Base-by-base conservation (phyloP, 1,284 basidiomycete genomes). In the Gomphus bonarii region DNA sequence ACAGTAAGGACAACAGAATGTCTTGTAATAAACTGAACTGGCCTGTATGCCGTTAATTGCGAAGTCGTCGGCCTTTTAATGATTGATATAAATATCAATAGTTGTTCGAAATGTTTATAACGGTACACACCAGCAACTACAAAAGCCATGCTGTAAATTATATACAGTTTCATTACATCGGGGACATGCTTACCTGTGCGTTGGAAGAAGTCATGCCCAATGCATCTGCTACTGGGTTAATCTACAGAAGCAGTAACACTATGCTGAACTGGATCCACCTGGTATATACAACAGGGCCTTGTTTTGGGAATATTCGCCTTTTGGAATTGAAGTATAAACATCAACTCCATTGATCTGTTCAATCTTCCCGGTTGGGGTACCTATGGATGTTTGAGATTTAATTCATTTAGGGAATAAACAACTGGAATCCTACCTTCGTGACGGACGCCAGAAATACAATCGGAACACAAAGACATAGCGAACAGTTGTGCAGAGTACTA, bases 181-280 rank as follows among this genome's bases (percentile, higher is more conserved):
- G 38, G 14, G 7, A 18, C 42, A 18, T 16, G 61, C 70, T 43
- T 50, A 74, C 81, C 66, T 72, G 68, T 62, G 74, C 75, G 67
- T 82, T 89, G 65, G 72, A 61, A 18, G 81, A 69, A n/a, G 75
- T 71, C 31, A 81, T 65, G 8, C 87, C 88, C 62, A 86, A 87
- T 53, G 82, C 74, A 63, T 89, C 87, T 57, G 40, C 51, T 20
- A 20, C 1, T 4, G 31, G 31, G 2, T n/a, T 7, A 18, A 12
- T 3, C 8, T 36, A 35, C 22, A 22, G 1, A n/a, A 25, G 2
- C 10, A 18, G 16, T n/a, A 50, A 25, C 3, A 50, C 14, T n/a
- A n/a, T 11, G 25, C 12, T 9, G 5, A 6, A 49, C 5, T 8
- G 14, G 14, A 7, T 9, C 28, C 25, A 58, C 56, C 56, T 8